A percentile compares a stretch with the other conserved stretches of the same genome.
Evolutionary conservation across 495 filamentous ascomycete species (phyloP).

Genomic region (Staphylotrichum longicolle): DNA sequence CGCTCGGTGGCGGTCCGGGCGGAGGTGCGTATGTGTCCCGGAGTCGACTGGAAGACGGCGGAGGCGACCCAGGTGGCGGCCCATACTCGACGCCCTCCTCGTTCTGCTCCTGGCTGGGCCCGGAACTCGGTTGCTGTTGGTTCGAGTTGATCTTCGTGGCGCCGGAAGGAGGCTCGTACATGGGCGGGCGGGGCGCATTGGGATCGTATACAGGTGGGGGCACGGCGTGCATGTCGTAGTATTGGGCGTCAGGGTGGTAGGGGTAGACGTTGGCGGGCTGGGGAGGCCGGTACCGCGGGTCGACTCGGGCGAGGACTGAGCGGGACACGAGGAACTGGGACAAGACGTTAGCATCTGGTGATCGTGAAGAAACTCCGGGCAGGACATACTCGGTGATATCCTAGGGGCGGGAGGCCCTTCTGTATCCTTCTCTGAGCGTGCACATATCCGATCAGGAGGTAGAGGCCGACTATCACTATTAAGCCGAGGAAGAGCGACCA

Average conservation of each 20-base stretch:
- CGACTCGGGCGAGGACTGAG: slow-evolving; percentile 51
- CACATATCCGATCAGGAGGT: slow-evolving; percentile 59
- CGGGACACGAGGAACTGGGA: slow-evolving; percentile 61
- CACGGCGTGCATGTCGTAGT: slow-evolving; percentile 57
- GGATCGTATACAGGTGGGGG: slow-evolving; percentile 54
- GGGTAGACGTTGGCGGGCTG: slow-evolving; percentile 21
- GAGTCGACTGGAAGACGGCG: slow-evolving; percentile 18
- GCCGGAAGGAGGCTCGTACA: slow-evolving; percentile 54
- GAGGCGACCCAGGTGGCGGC: slow-evolving; percentile 49
- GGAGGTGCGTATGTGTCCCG: slow-evolving; percentile 23
- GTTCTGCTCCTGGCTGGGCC: slow-evolving; percentile 28
- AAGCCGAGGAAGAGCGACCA: slow-evolving; percentile 63
- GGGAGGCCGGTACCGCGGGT: slow-evolving; percentile 50
- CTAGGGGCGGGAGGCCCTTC: slow-evolving; percentile 58
- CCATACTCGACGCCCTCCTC: slow-evolving; percentile 32
- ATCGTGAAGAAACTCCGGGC: background rate
- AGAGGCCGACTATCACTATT: slow-evolving; percentile 50
- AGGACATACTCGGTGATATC: slow-evolving; percentile 63
- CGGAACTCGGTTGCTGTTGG: slow-evolving; percentile 41
- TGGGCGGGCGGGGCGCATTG: slow-evolving; percentile 48
- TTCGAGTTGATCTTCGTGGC: slow-evolving; percentile 57
- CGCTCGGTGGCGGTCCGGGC: slow-evolving; percentile 37
- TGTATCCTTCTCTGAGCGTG: slow-evolving; percentile 65
- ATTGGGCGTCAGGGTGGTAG: slow-evolving; percentile 33
- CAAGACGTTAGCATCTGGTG: background rate